Base-by-base conservation (phyloP, 2,329 filamentous ascomycete species). In the Botrytis aclada region DNA sequence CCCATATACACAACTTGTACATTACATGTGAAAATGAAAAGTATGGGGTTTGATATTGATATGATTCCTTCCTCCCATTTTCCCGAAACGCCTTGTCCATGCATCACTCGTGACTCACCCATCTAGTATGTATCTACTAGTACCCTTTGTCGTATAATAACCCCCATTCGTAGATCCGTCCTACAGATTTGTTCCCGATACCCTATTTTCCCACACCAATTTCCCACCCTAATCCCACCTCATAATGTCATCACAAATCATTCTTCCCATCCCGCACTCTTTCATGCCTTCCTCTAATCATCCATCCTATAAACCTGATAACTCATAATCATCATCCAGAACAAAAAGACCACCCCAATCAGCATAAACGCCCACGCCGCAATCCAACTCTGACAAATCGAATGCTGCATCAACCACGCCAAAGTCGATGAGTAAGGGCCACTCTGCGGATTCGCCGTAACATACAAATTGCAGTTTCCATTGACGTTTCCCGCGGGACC, bases 251-350 rank as follows among this genome's bases (percentile, higher is more conserved):
- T 51, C 32, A 10, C 34, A 65, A 47, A 20, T 7, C 32, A 56
- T 16, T 10, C 16, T 10, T 4, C 9, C 8, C 62, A 64, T 25
- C 3, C 32, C 29, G 37, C 6, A 25, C 1, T 29, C 22, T 1
- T 81, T 81, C n/a, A 81, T 83, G 0, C 79, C 80, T 0, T 81
- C 80, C 25, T 71, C 82, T 78, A 75, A 25, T 72, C 34, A 75
- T 80, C 77, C 41, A 79, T 77, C 47, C 77, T 75, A 70, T 81
- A 91, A 16, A 91, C 89, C 75, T 90, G 88, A 77, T 89, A 88
- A 18, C 88, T 87, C 86, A 91, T 90, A 75, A 90, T 83, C 84
- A 91, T 90, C 78, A 91, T 88, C 89, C 89, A 91, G n/a, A 91
- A 79, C 73, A 90, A 80, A 75, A 91, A 91, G 1, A 90, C 82